Evolutionary conservation across 169 alveolate species (phyloP).

Genomic region (Neospora caninum): DNA sequence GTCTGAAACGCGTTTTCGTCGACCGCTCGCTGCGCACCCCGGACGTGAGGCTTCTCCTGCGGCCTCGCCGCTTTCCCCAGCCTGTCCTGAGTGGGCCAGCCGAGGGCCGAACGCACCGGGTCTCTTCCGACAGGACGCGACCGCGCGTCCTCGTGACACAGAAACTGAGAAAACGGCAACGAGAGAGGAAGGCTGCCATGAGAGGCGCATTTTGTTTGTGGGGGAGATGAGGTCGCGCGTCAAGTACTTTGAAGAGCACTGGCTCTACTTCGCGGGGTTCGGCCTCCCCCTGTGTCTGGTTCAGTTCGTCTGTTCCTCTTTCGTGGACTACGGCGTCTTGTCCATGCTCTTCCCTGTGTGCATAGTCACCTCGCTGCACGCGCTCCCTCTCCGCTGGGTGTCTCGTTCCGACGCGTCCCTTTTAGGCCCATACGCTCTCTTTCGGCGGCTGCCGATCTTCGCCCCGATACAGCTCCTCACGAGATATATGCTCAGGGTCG

Average conservation of each 20-base stretch:
- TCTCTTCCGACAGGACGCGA: too few species aligned
- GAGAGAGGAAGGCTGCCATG: background rate
- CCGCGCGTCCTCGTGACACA: too few species aligned
- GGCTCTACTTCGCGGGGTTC: constrained; percentile 48
- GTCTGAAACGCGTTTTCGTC: too few species aligned
- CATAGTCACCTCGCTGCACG: background rate
- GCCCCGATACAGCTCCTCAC: constrained; percentile 6
- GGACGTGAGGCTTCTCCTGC: too few species aligned
- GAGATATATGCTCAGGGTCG: background rate
- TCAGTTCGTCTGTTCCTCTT: background rate
- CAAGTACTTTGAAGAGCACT: constrained; percentile 27
- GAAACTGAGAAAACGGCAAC: too few species aligned
- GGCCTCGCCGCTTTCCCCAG: too few species aligned
- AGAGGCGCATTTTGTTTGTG: background rate
- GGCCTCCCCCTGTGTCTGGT: constrained; percentile 9
- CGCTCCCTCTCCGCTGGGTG: background rate
- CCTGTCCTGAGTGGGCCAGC: too few species aligned
- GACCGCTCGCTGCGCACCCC: too few species aligned
- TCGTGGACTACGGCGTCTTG: constrained; percentile 26
- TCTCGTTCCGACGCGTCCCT: background rate
- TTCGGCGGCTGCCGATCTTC: constrained; percentile 36
- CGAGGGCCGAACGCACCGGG: too few species aligned
- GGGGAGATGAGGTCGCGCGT: background rate
- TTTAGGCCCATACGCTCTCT: background rate
- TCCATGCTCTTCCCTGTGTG: constrained; percentile 27